phyloP scores from a whole-genome alignment of 305 asterid genomes.

The Solanum chacoense region DNA sequence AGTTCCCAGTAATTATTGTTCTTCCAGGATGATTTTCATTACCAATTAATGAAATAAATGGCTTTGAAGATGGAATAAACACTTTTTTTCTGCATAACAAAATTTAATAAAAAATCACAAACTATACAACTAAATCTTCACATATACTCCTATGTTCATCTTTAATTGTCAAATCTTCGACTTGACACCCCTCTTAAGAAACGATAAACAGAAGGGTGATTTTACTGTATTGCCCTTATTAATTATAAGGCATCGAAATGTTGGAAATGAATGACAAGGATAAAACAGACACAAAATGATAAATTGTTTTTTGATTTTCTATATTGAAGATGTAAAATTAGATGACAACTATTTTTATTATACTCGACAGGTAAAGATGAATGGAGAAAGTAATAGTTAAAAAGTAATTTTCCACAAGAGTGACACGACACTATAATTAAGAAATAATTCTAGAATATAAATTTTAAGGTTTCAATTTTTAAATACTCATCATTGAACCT shows the following conservation, averaged over 20 bases:
- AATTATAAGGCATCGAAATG: not conserved
- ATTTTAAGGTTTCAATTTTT: too few species aligned
- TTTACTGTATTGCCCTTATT: not conserved
- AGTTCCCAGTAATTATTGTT: conserved; percentile 43
- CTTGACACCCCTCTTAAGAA: not conserved
- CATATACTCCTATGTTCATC: not conserved
- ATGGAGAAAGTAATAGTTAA: too few species aligned
- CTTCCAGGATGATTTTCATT: conserved; percentile 7
- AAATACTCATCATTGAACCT: not conserved
- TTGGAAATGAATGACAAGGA: too few species aligned
- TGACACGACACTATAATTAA: not conserved
- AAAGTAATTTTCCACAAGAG: not conserved
- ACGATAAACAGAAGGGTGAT: not conserved
- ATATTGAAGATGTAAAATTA: not conserved
- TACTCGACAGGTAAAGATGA: too few species aligned
- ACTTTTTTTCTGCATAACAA: conserved; percentile 48
- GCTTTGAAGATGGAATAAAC: conserved; percentile 33
- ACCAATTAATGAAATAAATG: conserved; percentile 56
- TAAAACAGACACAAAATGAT: not conserved
- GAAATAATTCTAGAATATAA: not conserved
- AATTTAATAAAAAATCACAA: not conserved
- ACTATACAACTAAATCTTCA: not conserved
- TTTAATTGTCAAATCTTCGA: not conserved
- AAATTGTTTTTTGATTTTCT: not conserved
- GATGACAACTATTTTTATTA: not conserved